phyloP scores from a whole-genome alignment of 1,284 basidiomycete genomes.

The Boletus sp. region DNA sequence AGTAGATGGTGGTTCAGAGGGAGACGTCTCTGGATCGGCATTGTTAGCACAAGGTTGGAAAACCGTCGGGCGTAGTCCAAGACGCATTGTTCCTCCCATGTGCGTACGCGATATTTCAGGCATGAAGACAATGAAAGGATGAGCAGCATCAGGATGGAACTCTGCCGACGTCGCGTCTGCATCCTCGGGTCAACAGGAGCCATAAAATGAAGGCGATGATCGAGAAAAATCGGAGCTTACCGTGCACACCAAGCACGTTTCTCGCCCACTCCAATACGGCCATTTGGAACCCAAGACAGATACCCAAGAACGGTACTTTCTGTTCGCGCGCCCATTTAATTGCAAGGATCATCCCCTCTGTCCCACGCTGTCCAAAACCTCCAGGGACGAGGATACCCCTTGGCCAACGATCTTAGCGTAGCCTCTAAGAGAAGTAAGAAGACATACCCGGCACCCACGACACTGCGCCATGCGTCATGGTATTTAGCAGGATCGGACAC shows the following conservation, averaged over 20 bases:
- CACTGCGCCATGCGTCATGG: conserved; percentile 92
- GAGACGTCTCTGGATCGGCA: conserved; percentile 13
- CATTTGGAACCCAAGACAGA: conserved; percentile 97
- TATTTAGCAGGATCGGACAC: conserved; percentile 81
- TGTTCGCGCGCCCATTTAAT: conserved; percentile 97
- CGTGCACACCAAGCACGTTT: conserved; percentile 72
- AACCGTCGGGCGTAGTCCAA: conserved; percentile 91
- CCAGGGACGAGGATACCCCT: conserved; percentile 95
- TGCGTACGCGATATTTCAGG: conserved; percentile 98
- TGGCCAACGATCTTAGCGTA: conserved; percentile 13
- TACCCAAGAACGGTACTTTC: conserved; percentile 92
- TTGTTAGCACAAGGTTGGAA: conserved; percentile 52
- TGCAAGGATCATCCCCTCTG: conserved; percentile 96
- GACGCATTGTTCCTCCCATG: conserved; percentile 97
- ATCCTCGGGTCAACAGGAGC: conserved; percentile 10
- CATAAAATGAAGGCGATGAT: not conserved
- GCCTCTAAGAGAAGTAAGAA: not conserved
- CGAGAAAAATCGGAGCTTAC: conserved; percentile 37
- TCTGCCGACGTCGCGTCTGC: conserved; percentile 87
- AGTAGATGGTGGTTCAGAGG: conserved; percentile 10
- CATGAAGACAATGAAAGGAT: conserved; percentile 95
- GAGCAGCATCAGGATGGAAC: conserved; percentile 56
- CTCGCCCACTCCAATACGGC: conserved; percentile 95
- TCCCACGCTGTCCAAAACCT: conserved; percentile 91
- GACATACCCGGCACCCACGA: conserved; percentile 83